Conservation (phyloP, 2,329 filamentous ascomycete genomes). For the Ceratocystis lukuohia region DNA sequence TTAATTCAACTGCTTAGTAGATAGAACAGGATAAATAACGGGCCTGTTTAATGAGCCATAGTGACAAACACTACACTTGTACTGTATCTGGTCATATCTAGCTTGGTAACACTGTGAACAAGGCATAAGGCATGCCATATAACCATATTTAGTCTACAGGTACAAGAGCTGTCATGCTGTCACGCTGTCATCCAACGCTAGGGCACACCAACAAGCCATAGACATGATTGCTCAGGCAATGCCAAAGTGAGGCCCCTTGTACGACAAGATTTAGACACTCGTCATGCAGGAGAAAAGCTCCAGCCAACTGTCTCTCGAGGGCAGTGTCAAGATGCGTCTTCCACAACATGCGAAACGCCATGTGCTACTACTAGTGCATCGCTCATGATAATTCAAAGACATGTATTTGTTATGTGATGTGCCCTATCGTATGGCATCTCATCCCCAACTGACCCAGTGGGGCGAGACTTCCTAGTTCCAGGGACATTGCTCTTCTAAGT, state of each 20-base stretch:
- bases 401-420: constrained; percentile 11
- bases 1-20: neutral
- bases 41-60: neutral
- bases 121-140: neutral
- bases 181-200: neutral
- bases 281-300: neutral
- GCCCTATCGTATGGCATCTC: constrained; percentile 20
- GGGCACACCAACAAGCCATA: neutral
- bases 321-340: neutral
- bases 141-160: neutral
- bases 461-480: constrained; percentile 20
- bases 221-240: neutral
- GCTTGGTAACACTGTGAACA: neutral
- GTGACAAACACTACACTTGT: no score
- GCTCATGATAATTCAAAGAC: neutral
- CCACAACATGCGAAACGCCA: no score
- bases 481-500: constrained; percentile 20
- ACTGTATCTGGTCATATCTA: neutral
- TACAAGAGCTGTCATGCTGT: neutral
- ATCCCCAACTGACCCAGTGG: constrained; percentile 19
- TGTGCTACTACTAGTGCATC: neutral
- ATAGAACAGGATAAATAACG: neutral
- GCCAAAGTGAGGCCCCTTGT: neutral
- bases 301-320: no score
- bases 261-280: neutral